These are phyloP conservation scores for Chlorociboria aeruginascens DNA, from an alignment of 495 filamentous ascomycete genomes.

Conservation along the genomic window DNA sequence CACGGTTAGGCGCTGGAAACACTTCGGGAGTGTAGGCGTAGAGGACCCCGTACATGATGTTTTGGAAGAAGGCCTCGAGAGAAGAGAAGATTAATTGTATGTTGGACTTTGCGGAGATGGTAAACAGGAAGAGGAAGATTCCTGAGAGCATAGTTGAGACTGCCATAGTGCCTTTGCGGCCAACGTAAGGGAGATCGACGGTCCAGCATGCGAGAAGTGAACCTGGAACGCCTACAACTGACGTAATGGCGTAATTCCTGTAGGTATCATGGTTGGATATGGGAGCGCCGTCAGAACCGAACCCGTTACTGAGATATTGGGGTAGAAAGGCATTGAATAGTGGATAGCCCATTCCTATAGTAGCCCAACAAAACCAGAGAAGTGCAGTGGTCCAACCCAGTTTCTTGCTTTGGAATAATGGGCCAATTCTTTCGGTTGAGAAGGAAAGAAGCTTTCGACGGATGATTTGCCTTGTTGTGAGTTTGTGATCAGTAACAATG, in stretches of 20 bases:
- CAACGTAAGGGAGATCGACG: conserved; percentile 59
- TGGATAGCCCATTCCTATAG: conserved; percentile 52
- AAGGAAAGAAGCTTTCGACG: conserved; percentile 20
- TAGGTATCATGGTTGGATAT: conserved; percentile 46
- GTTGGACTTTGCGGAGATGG: conserved; percentile 24
- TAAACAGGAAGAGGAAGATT: conserved; percentile 55
- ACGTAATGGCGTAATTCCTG: conserved; percentile 67
- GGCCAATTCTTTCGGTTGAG: conserved; percentile 31
- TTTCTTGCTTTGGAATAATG: conserved; percentile 33
- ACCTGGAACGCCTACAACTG: conserved; percentile 59
- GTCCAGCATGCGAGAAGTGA: conserved; percentile 57
- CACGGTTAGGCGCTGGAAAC: conserved; percentile 66
- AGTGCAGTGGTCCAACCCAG: conserved; percentile 36
- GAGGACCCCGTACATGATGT: conserved; percentile 79
- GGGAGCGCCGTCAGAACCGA: conserved; percentile 32
- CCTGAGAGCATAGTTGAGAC: conserved; percentile 58
- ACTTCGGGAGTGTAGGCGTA: conserved; percentile 81
- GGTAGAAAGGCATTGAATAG: conserved; percentile 80
- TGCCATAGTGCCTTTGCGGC: conserved; percentile 61
- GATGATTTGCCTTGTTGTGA: conserved; percentile 13
- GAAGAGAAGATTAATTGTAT: conserved; percentile 62
- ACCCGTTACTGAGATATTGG: conserved; percentile 62
- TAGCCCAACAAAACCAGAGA: conserved; percentile 47
- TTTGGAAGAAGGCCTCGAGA: conserved; percentile 61
- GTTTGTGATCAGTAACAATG: conserved; percentile 18